Percentiles rank a stretch among this genome's conserved stretches.
These are phyloP conservation scores for Cymbopogon citratus DNA, from an alignment of 176 grass and related monocot genomes.

Conservation along the genomic window DNA sequence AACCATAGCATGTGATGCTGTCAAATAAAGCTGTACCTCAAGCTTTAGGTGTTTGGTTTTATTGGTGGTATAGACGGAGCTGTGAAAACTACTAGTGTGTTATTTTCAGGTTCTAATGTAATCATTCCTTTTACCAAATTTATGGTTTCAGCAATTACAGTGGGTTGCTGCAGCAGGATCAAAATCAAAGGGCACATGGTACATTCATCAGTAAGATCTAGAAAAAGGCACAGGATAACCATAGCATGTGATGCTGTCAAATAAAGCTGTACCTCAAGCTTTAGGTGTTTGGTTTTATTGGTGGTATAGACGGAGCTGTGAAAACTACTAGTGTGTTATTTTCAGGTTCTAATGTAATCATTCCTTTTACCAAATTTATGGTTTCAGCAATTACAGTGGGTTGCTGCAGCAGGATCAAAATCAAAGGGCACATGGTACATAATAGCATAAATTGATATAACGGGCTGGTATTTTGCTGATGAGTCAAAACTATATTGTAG, in stretches of 20 bases:
- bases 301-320: slow-evolving; percentile 3
- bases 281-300: slow-evolving; percentile 17
- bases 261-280: slow-evolving; percentile 33
- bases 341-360: not conserved
- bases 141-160: slow-evolving; percentile 7
- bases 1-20: slow-evolving; percentile 32
- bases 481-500: slow-evolving; percentile 17
- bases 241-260: slow-evolving; percentile 32
- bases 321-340: not conserved
- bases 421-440: not conserved
- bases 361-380: slow-evolving; percentile 2
- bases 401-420: not conserved
- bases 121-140: not conserved
- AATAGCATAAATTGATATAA: not conserved
- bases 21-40: slow-evolving; percentile 33
- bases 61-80: slow-evolving; percentile 8
- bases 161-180: not conserved
- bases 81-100: slow-evolving; percentile 5
- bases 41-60: slow-evolving; percentile 18
- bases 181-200: not conserved
- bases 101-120: not conserved
- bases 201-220: slow-evolving; percentile 16
- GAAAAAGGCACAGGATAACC: slow-evolving; percentile 34
- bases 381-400: not conserved
- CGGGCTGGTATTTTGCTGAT: not conserved